Base-by-base conservation (phyloP, 2,329 filamentous ascomycete species). In the Trichophyton equinum region DNA sequence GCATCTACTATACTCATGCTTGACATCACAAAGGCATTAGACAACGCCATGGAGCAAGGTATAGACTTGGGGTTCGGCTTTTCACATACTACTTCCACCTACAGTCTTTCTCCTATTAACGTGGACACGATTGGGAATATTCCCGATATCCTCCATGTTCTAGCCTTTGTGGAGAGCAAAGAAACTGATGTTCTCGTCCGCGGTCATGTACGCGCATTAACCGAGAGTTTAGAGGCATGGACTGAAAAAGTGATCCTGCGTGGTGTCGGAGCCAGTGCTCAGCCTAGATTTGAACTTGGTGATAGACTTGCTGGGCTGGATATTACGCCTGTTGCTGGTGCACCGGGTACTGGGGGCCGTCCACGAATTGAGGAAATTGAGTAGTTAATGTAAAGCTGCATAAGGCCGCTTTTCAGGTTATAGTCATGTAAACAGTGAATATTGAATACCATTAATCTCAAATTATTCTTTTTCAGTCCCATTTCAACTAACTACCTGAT, bases 331-430 rank as follows among this genome's bases (percentile, higher is more conserved):
- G 60, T 72, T 27, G 46, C 61, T 5, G 36, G 18, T 6, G 40
- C 44, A n/a, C 15, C 51, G 3, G 63, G 55, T 27, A 62, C 59
- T 57, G 59, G 63, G 20, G 62, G 66, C 22, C 64, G 66, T 18
- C 73, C 73, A 1, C 68, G 68, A 25, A 77, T 77, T 58, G 73
- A 77, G 60, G 75, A 77, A 65, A 75, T 77, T 64, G 75, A 77
- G 62, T 76, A 18, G 18, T 18, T 18, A 65, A 18, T n/a, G 20
- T 20, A 44, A 44, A 44, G 18, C 40, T 3, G 18, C 15, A n/a
- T 15, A 18, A 44, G 2, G 40, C 40, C 5, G 4, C n/a, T 18
- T 44, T 44, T 2, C 13, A 18, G 15, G 2, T 2, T 6, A 44
- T 44, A 44, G 11, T 27, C 6, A 27, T 27, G 4, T 27, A 6